Evolutionary conservation across 2,329 filamentous ascomycete species (phyloP), one percentile per base, ranked within the genome.

Genomic region (Mariannaea elegans): DNA sequence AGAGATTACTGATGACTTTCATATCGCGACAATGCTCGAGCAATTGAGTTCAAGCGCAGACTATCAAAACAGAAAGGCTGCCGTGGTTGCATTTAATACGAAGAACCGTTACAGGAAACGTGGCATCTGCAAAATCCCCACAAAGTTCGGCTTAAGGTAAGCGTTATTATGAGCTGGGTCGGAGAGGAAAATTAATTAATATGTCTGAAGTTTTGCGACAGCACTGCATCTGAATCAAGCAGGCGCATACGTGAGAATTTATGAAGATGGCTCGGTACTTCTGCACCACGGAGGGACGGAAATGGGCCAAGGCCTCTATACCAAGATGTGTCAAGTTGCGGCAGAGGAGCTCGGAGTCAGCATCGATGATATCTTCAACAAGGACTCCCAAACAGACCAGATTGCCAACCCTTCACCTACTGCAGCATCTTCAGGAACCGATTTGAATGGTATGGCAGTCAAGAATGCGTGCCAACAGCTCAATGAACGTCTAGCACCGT

Each of bases 231-330:
- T 97, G 68, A 97, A 97, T 76, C 93, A 97, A 74, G 93, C 93
- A 3, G 93, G 93, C 53, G 93, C 93, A 2, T 81, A 97, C 19
- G 93, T 97, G 1, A 93, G 97, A 75, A 92, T 97, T 65, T 97
- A 97, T 74, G 93, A 96, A 71, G 93, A 97, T 67, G 93, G 93
- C 0, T 93, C 90, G 2, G 84, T 97, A 7, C 85, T 97, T 1
- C 88, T 97, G 9, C 93, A 93, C 1, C 93, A 97, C 71, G 93
- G 93, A 41, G 93, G 93, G 59, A 95, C 92, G 0, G 93, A 97
- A 76, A 97, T 97, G 93, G 93, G 93, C 2, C 93, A 97, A 77
- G 93, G 93, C 3, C 81, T 97, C 10, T 92, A 97, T 77, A 97
- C 93, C 7, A 97, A 97, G 78, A 96, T 97, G 90, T 89, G 85